Conservation (phyloP, 2,329 filamentous ascomycete genomes). For the Sporothrix schenckii region DNA sequence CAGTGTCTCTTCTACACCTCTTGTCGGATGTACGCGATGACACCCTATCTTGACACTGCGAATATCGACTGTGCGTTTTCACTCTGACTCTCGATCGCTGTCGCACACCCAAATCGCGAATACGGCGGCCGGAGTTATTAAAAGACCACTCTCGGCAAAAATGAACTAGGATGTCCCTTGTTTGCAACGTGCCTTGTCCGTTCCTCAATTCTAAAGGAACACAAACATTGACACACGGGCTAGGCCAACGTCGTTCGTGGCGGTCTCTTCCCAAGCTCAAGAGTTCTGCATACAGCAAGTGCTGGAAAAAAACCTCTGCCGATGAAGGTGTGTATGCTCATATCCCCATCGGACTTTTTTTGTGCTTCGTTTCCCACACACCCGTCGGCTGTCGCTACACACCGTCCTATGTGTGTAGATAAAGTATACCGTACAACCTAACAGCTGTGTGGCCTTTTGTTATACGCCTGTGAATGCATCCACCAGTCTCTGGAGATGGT, state of each 20-base stretch:
- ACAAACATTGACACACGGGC: not conserved
- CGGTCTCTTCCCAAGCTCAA: not conserved
- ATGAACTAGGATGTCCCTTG: conserved; percentile 22
- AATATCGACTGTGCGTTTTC: not conserved
- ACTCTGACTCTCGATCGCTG: not conserved
- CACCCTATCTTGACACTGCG: not conserved
- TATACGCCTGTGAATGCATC: not conserved
- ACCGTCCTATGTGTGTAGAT: not conserved
- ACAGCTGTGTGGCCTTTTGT: not conserved
- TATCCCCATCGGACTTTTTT: conserved; percentile 28
- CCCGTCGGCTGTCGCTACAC: not conserved
- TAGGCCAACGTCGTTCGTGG: not conserved
- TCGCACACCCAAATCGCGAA: not conserved
- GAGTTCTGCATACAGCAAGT: not conserved
- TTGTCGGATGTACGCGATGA: conserved; percentile 14
- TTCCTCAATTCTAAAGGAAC: not conserved
- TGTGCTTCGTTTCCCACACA: conserved; percentile 12
- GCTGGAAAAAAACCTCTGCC: not conserved
- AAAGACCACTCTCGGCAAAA: conserved; percentile 5
- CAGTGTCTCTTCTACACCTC: not conserved
- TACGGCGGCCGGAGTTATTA: not conserved
- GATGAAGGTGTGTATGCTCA: conserved; percentile 14
- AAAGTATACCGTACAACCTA: not conserved
- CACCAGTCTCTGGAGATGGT: not conserved
- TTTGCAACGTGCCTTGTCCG: conserved; percentile 20